phyloP scores from a whole-genome alignment of 495 filamentous ascomycete genomes.

The Penicillium steckii region DNA sequence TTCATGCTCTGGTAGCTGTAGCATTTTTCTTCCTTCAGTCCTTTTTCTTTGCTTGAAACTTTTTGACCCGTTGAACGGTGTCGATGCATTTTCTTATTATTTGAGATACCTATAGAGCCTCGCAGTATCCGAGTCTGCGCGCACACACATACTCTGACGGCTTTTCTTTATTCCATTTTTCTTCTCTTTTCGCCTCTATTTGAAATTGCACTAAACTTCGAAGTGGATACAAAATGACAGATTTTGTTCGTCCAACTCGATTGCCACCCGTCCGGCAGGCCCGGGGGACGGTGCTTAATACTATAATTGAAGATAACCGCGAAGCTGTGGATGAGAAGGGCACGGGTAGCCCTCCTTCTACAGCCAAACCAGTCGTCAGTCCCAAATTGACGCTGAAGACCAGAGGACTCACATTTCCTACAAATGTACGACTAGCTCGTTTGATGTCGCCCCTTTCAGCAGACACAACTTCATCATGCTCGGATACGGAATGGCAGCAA shows the following conservation, averaged over 20 bases:
- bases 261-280: constrained; percentile 68
- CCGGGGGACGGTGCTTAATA: constrained; percentile 74
- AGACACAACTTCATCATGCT: constrained; percentile 40
- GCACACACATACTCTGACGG: constrained; percentile 6
- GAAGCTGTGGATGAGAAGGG: constrained; percentile 27
- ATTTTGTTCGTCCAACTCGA: constrained; percentile 57
- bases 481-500: constrained; percentile 46
- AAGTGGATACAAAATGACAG: constrained; percentile 51
- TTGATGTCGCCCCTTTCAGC: constrained; percentile 39
- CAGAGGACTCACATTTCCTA: constrained; percentile 31
- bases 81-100: constrained; percentile 26
- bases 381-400: constrained; percentile 41
- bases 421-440: constrained; percentile 27
- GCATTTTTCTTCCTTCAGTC: constrained; percentile 20
- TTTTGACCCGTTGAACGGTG: constrained; percentile 46
- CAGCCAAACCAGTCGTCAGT: constrained; percentile 18
- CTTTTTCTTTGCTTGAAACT: constrained; percentile 9
- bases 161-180: neutral
- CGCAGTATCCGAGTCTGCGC: constrained; percentile 1
- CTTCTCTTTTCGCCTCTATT: constrained; percentile 6
- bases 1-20: constrained; percentile 39
- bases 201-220: constrained; percentile 10
- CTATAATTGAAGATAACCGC: constrained; percentile 73
- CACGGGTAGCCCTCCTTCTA: constrained; percentile 4
- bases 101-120: constrained; percentile 40